Base-by-base conservation (phyloP, 176 grass and related monocot genomes). In the barley (Hordeum vulgare) region DNA sequence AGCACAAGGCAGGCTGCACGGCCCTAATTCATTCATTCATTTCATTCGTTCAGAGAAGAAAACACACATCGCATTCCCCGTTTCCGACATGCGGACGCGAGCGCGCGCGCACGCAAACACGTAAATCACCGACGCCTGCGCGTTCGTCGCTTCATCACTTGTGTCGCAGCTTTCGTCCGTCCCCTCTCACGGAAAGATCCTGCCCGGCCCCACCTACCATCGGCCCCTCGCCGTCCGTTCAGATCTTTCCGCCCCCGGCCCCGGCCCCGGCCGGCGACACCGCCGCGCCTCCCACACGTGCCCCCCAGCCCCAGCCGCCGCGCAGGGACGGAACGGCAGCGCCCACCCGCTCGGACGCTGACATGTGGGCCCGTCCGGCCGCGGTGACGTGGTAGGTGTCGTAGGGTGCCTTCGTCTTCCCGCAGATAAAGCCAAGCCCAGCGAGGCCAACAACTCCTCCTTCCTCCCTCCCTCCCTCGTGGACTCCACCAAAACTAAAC, bases 351-450 rank as follows among this genome's bases (percentile, higher is more conserved):
- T 0, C 2, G 5, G 68, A 24, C 2, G 4, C 87, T 85, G 83
- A 31, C 37, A 4, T 11, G 63, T 26, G 78, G 82, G 47, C 47
- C 47, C 18, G 13, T 66, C 57, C 42, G 26, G 13, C 6, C 0
- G 8, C 4, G 6, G 45, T 45, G 82, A 85, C 83, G 57, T 76
- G 71, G 54, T 27, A 24, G 17, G 56, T 11, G 39, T 34, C 53
- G 12, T 11, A 42, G n/a, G 17, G 9, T 11, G 56, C 8, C 73
- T 74, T 79, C 66, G 45, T 79, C 84, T 60, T 82, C 59, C 39
- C 74, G 47, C 8, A 60, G 27, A 86, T 87, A 83, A 90, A 87
- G 67, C 75, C 89, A 84, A 80, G 27, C 80, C 67, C 59, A 62
- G 84, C 77, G 62, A 54, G 14, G 80, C 37, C 75, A 72, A 45